Evolutionary conservation across 2,329 filamentous ascomycete species (phyloP).

Genomic region (Verticillium tricorpus): DNA sequence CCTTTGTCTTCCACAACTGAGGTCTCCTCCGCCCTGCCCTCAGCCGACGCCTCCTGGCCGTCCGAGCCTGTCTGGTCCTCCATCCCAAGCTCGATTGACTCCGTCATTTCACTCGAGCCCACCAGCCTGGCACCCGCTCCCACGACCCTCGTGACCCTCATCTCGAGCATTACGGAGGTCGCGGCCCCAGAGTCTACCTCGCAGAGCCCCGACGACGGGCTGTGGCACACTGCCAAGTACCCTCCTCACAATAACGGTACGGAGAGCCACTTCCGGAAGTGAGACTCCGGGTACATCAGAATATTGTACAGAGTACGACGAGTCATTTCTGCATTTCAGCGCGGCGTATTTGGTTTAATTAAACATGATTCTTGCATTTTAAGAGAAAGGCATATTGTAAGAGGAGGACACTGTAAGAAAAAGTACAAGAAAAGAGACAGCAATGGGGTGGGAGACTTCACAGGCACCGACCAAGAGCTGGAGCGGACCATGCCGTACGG

Average conservation of each 20-base stretch:
- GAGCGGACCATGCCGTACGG: conserved; percentile 22
- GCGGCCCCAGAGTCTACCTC: conserved; percentile 16
- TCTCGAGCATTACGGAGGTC: conserved; percentile 10
- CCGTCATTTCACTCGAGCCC: conserved; percentile 1
- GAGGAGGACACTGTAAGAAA: background rate
- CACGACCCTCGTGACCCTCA: conserved; percentile 14
- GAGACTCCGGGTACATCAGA: background rate
- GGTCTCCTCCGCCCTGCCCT: background rate
- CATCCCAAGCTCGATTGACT: background rate
- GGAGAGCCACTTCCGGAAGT: conserved; percentile 6
- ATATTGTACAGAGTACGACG: background rate
- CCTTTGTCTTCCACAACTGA: background rate
- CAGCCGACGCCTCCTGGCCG: background rate
- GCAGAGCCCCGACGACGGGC: conserved; percentile 33
- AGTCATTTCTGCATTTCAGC: background rate
- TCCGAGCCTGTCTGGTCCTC: background rate
- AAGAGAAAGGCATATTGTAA: background rate
- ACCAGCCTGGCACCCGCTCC: conserved; percentile 5
- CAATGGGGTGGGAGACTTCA: conserved; percentile 1
- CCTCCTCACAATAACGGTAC: conserved; percentile 41
- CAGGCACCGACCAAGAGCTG: conserved; percentile 35
- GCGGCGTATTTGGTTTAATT: background rate
- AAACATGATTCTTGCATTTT: background rate
- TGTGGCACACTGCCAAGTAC: conserved; percentile 40
- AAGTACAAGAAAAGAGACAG: background rate